A percentile compares a stretch with the other conserved stretches of the same genome.
These are phyloP conservation scores for Kluyveromyces marxianus DNA, from an alignment of 1,139 yeast species.

Conservation along the genomic window DNA sequence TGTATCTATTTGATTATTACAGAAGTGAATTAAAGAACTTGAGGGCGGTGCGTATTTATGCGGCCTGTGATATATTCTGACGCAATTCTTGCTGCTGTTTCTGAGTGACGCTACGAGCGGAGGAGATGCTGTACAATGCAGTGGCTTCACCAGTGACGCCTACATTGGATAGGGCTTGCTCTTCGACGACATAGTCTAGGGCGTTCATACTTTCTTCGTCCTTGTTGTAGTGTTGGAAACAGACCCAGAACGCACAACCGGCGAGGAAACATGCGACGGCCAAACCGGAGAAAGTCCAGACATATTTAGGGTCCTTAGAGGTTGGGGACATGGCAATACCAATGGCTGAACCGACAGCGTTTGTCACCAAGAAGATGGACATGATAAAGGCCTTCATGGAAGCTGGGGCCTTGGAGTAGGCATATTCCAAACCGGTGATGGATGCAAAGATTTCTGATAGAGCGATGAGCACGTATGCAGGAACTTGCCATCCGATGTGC, in stretches of 20 bases:
- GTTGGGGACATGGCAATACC: slow-evolving; percentile 63
- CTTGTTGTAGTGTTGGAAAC: slow-evolving; percentile 49
- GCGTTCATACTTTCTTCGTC: slow-evolving; percentile 56
- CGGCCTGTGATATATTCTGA: no score
- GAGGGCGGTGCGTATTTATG: no score
- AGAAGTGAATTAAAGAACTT: no score
- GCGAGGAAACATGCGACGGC: slow-evolving; percentile 54
- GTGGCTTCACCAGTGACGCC: slow-evolving; percentile 3
- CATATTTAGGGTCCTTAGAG: slow-evolving; percentile 58
- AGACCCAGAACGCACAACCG: slow-evolving; percentile 56
- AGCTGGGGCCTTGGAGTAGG: slow-evolving; percentile 62
- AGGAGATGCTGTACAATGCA: slow-evolving; percentile 5
- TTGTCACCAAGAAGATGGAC: slow-evolving; percentile 56
- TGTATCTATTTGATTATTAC: no score
- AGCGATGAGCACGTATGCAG: slow-evolving; percentile 50
- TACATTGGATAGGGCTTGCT: neutral
- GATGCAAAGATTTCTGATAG: slow-evolving; percentile 63
- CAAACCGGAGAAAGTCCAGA: slow-evolving; percentile 60
- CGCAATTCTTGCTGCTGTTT: no score
- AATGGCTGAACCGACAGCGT: slow-evolving; percentile 62
- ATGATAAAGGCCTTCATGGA: slow-evolving; percentile 61
- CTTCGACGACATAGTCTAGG: slow-evolving; percentile 36
- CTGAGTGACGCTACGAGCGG: slow-evolving; percentile 1
- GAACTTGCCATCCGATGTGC: slow-evolving; percentile 36
- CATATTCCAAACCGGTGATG: slow-evolving; percentile 62